phyloP scores from a whole-genome alignment of 805 yeast genomes.

The Saturnispora ahearnii region DNA sequence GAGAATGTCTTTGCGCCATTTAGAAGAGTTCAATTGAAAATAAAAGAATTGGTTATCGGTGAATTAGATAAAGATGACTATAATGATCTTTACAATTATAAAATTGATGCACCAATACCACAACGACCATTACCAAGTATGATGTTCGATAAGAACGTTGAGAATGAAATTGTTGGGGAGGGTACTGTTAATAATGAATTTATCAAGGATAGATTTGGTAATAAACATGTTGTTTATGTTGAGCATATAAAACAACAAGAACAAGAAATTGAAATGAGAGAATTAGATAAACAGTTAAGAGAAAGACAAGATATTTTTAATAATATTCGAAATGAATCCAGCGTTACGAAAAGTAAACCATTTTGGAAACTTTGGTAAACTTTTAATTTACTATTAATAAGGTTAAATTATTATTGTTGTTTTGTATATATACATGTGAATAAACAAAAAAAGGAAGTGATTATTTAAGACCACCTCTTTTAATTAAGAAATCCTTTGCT shows the following conservation, averaged over 20 bases:
- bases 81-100: conserved; percentile 45
- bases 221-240: conserved; percentile 66
- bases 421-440: conserved; percentile 6
- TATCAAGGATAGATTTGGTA: conserved; percentile 54
- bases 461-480: conserved; percentile 42
- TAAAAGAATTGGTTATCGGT: conserved; percentile 48
- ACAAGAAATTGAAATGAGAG: conserved; percentile 46
- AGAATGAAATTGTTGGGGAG: conserved; percentile 27
- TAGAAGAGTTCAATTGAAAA: conserved; percentile 49
- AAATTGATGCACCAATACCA: conserved; percentile 32
- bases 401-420: neutral
- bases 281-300: conserved; percentile 33
- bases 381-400: neutral
- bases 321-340: conserved; percentile 11
- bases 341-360: conserved; percentile 11
- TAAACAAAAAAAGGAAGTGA: conserved; percentile 1
- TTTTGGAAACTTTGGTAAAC: conserved; percentile 26
- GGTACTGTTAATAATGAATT: conserved; percentile 28
- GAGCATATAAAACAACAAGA: conserved; percentile 58
- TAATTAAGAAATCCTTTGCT: conserved; percentile 73
- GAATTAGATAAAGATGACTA: conserved; percentile 48
- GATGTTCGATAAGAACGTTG: conserved; percentile 33
- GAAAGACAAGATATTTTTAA: conserved; percentile 24
- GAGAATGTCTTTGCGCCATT: conserved; percentile 67
- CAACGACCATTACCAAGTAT: conserved; percentile 30